Conservation (phyloP, 176 grass and related monocot species). For the Oryza glumipatula region DNA sequence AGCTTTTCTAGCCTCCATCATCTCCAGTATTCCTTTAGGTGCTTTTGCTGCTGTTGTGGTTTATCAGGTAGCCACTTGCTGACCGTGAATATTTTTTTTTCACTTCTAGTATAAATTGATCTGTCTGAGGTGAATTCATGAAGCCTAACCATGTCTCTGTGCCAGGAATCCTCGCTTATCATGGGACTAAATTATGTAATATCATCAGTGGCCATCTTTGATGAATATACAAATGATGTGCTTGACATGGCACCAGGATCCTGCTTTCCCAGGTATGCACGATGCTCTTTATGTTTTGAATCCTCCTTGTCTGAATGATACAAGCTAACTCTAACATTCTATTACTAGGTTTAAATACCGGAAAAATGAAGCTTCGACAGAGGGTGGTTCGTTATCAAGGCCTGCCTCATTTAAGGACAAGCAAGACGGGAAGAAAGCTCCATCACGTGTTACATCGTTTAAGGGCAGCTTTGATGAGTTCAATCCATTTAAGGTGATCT, state of each 20-base stretch:
- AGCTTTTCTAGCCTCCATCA: constrained; percentile 63
- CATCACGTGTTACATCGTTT: constrained; percentile 77
- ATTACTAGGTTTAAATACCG: constrained; percentile 57
- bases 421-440: constrained; percentile 56
- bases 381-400: constrained; percentile 45
- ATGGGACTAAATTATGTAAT: constrained; percentile 78
- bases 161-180: constrained; percentile 77
- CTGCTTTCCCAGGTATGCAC: constrained; percentile 82
- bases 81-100: background rate
- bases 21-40: constrained; percentile 82
- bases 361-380: constrained; percentile 47
- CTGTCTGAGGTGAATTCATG: background rate
- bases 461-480: constrained; percentile 83
- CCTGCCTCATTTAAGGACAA: constrained; percentile 58
- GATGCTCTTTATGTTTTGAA: constrained; percentile 1
- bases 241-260: constrained; percentile 96
- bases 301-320: constrained; percentile 22
- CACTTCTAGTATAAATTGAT: constrained; percentile 11
- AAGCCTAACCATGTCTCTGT: constrained; percentile 40
- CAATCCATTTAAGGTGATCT: constrained; percentile 89
- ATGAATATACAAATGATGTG: constrained; percentile 96
- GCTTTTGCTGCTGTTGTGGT: constrained; percentile 78
- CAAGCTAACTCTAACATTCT: constrained; percentile 3
- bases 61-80: constrained; percentile 67
- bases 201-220: constrained; percentile 82